These are phyloP conservation scores for Suillus plorans DNA, from an alignment of 768 basidiomycete species.

Conservation along the genomic window DNA sequence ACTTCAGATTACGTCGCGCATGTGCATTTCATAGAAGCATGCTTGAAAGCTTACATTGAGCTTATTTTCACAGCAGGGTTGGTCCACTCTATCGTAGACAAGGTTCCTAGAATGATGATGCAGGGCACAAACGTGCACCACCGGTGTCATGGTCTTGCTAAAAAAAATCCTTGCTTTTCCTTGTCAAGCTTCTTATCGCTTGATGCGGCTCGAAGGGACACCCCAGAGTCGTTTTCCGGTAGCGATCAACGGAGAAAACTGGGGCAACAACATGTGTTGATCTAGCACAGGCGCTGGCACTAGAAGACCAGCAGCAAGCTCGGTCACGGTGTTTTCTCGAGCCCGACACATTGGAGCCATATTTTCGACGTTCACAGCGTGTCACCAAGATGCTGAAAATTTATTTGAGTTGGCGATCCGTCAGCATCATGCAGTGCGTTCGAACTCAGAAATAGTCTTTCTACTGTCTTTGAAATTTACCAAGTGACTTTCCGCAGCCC, in stretches of 20 bases:
- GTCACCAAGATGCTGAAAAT: not conserved
- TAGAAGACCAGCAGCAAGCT: not conserved
- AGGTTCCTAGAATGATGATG: not conserved
- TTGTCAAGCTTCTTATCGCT: not conserved
- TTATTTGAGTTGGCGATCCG: not conserved
- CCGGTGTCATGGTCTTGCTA: not conserved
- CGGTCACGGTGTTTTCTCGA: not conserved
- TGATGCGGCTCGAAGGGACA: not conserved
- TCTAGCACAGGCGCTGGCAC: not conserved
- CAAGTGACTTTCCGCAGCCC: no score
- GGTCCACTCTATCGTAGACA: not conserved
- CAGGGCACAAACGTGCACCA: not conserved
- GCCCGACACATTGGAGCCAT: not conserved
- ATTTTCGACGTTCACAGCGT: not conserved
- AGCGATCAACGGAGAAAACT: not conserved
- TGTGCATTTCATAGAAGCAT: constrained; percentile 1
- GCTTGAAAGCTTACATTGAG: not conserved
- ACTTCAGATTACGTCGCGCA: not conserved
- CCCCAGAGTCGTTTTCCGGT: not conserved
- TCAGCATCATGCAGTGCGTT: not conserved
- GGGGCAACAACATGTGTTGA: not conserved
- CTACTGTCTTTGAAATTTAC: not conserved
- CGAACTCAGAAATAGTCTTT: not conserved
- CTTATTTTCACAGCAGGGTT: constrained; percentile 7
- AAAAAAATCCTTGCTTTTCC: not conserved